Percentiles rank a stretch among this genome's conserved stretches.
Conservation (phyloP, 495 filamentous ascomycete species). For the Zalerion maritima region DNA sequence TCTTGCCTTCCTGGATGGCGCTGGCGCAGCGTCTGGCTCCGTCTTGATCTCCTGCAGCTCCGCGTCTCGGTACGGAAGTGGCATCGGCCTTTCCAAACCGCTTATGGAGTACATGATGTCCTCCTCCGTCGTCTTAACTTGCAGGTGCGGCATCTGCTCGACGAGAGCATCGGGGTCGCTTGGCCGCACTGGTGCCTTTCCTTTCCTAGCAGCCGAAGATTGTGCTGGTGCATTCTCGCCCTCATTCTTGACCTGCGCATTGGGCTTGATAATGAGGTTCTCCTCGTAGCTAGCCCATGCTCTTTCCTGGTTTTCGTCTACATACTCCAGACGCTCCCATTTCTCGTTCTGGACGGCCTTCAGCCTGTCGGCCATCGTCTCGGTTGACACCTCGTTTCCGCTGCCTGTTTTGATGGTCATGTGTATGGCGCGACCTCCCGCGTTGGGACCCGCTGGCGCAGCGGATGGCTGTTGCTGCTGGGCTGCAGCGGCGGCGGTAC, state of each 20-base stretch:
- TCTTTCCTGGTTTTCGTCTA: conserved; percentile 26
- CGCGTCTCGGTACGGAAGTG: too few relatives aligned
- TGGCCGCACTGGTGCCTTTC: conserved; percentile 5
- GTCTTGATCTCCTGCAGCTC: too few relatives aligned
- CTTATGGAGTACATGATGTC: conserved; percentile 24
- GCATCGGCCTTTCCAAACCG: too few relatives aligned
- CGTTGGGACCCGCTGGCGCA: conserved; percentile 5
- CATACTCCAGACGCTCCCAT: conserved; percentile 28
- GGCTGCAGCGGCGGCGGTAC: conserved; percentile 13
- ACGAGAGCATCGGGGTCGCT: conserved; percentile 10
- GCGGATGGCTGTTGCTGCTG: conserved; percentile 5
- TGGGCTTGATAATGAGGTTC: conserved; percentile 18
- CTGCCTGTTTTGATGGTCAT: conserved; percentile 35
- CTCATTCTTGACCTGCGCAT: conserved; percentile 1
- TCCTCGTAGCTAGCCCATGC: conserved; percentile 29
- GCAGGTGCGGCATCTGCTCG: conserved; percentile 14
- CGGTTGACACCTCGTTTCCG: conserved; percentile 21
- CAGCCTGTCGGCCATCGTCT: conserved; percentile 33
- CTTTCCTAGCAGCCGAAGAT: conserved; percentile 15
- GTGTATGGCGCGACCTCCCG: conserved; percentile 34
- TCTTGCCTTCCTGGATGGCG: too few relatives aligned
- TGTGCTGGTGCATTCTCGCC: conserved; percentile 6
- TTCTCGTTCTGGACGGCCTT: conserved; percentile 28
- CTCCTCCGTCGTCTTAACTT: conserved; percentile 23
- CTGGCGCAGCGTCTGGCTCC: too few relatives aligned